Base-by-base conservation (phyloP, 345 rosid genomes). In the Raphanus sativus region DNA sequence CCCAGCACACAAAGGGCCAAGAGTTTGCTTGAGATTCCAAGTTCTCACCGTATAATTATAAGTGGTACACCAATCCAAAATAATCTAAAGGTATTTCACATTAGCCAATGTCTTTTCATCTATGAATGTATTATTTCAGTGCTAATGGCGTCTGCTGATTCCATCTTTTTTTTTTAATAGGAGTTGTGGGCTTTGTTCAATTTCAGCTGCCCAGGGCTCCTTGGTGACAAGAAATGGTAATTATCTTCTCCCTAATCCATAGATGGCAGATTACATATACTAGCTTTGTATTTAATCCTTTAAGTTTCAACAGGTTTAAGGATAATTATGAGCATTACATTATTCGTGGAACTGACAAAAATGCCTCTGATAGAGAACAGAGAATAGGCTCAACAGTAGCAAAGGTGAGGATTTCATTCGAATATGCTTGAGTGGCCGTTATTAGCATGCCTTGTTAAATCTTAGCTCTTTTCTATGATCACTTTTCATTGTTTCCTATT, bases 61-160 rank as follows among this genome's bases (percentile, higher is more conserved):
- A 95, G 97, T 83, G 99, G 99, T 54, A 95, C 99, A 6, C 99
- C 98, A 10, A 86, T 95, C 77, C 99, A 95, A 74, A 95, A 95
- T 84, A 95, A 95, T 83, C 92, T 95, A 16, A 92, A 91, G 94
- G 99, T 95, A 87, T 74, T 59, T 73, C 9, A 79, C 8, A 40
- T 60, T 65, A 7, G 29, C 50, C 15, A 4, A 17, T 26, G 50
- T 29, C 62, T 64, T 48, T 70, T 40, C 32, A 70, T 17, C 60
- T n/a, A 60, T 56, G 60, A 25, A 36, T 64, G 32, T 21, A 28
- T 54, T 29, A 9, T 68, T 34, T 48, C 38, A 74, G n/a, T 61
- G 25, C 33, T 48, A 24, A 25, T 67, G 48, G 40, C 0, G 42
- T 8, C 52, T 42, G 4, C n/a, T n/a, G 58, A 56, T 66, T 26